Percentiles rank a stretch among this genome's conserved stretches.
Conservation (phyloP, 805 yeast species). For the Saccharomycopsis sp. region DNA sequence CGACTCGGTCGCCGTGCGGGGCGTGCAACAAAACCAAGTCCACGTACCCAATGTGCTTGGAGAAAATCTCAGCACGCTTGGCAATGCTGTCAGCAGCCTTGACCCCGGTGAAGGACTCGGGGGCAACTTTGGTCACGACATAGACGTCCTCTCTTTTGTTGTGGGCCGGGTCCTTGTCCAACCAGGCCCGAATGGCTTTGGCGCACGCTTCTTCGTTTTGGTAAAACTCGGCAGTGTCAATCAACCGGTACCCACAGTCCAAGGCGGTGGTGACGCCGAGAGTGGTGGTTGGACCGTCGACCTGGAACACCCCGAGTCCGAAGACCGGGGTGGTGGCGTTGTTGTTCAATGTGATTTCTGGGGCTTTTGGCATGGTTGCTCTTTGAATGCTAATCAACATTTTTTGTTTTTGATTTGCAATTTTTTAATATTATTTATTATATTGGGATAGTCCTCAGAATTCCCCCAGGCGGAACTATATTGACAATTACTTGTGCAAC, state of each 20-base stretch:
- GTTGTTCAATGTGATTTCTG: conserved; percentile 39
- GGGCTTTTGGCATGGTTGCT: no score
- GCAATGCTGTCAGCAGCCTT: conserved; percentile 19
- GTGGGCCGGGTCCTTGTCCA: conserved; percentile 34
- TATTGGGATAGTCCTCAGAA: no score
- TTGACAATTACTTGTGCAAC: no score
- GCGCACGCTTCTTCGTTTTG: conserved; percentile 54
- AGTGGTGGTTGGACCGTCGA: conserved; percentile 32
- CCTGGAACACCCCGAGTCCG: conserved; percentile 46
- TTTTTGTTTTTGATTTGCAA: no score
- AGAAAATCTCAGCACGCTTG: conserved; percentile 34
- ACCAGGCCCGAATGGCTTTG: conserved; percentile 48
- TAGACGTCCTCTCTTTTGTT: conserved; percentile 33
- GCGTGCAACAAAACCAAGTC: conserved; percentile 63
- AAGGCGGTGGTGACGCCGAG: conserved; percentile 48
- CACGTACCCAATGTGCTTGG: conserved; percentile 43
- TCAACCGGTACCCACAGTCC: conserved; percentile 57
- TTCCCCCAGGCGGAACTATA: no score
- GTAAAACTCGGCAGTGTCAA: conserved; percentile 63
- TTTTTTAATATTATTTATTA: no score
- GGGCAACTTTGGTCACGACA: conserved; percentile 70
- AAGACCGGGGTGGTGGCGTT: conserved; percentile 47
- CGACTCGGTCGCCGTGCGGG: conserved; percentile 41
- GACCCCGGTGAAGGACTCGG: conserved; percentile 25
- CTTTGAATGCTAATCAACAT: no score